Evolutionary conservation across 768 basidiomycete species (phyloP), one percentile per base, ranked within the genome.

Genomic region (Coprinopsis strossmayeri): DNA sequence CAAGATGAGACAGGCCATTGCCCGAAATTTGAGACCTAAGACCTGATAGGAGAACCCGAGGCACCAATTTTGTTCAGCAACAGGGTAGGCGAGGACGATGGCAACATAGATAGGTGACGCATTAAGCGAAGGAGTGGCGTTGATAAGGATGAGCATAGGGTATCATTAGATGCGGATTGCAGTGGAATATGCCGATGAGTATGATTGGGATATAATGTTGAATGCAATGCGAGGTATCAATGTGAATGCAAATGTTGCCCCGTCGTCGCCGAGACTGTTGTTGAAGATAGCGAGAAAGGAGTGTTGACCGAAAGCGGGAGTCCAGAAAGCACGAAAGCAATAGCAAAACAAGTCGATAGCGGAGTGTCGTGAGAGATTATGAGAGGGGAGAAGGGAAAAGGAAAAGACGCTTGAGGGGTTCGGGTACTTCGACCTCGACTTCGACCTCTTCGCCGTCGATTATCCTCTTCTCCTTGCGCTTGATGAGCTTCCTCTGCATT

Each of bases 361-460:
- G 42, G 44, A 41, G 12, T 3, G 43, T 23, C 27, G 26, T 44
- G 20, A 49, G 35, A 15, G 48, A 35, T 10, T 27, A 32, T 25
- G 45, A 42, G 46, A 28, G 45, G 24, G 37, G 20, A 38, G 18
- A 17, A 38, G 28, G 72, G 61, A 89, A 90, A 46, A 82, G 68
- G 69, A 90, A 89, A 34, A 91, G 69, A 27, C 79, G 70, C 64
- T 88, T 86, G 35, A 71, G 64, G 54, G 73, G 69, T 53, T 74
- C 73, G 45, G 69, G 61, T 5, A 84, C 68, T 57, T 79, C 79
- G 18, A 85, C 76, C 58, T 82, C 76, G 38, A 74, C 62, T 49
- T 69, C 67, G 55, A 73, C 71, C 57, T 79, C 76, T 37, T 70
- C 64, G 49, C 77, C 73, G 54, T 79, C 69, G 34, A 84, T 61